These are phyloP conservation scores for Solanum infundibuliforme DNA, from an alignment of 257 asterid genomes.

Conservation along the genomic window DNA sequence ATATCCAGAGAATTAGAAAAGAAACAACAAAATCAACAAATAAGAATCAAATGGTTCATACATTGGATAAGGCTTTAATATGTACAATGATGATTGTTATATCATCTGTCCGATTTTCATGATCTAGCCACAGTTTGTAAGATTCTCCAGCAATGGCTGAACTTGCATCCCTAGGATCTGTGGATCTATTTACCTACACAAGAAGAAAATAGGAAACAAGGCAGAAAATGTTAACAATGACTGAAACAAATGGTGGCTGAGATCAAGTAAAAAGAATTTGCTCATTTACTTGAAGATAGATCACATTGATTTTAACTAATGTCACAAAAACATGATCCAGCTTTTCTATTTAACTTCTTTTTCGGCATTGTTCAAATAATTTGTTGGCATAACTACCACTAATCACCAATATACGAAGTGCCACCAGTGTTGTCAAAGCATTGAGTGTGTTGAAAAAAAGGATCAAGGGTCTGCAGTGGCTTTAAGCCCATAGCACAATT, in stretches of 20 bases:
- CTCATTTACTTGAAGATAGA: neutral
- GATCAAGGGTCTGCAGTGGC: neutral
- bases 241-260: neutral
- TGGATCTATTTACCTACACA: conserved; percentile 46
- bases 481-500: neutral
- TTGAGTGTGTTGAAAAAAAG: neutral
- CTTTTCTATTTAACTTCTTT: neutral
- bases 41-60: conserved; percentile 31
- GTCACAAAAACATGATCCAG: neutral
- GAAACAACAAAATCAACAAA: conserved; percentile 8
- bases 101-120: conserved; percentile 91
- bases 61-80: conserved; percentile 52
- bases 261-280: neutral
- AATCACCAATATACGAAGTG: neutral
- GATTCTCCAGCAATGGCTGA: conserved; percentile 76
- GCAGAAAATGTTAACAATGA: neutral
- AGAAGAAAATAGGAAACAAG: neutral
- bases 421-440: neutral
- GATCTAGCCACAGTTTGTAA: conserved; percentile 80
- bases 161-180: conserved; percentile 82
- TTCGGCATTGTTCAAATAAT: neutral
- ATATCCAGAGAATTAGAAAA: neutral
- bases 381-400: neutral
- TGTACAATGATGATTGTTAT: conserved; percentile 85
- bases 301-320: neutral